These are phyloP conservation scores for Musa beccarii DNA, from an alignment of 176 grass and related monocot species.

Conservation along the genomic window DNA sequence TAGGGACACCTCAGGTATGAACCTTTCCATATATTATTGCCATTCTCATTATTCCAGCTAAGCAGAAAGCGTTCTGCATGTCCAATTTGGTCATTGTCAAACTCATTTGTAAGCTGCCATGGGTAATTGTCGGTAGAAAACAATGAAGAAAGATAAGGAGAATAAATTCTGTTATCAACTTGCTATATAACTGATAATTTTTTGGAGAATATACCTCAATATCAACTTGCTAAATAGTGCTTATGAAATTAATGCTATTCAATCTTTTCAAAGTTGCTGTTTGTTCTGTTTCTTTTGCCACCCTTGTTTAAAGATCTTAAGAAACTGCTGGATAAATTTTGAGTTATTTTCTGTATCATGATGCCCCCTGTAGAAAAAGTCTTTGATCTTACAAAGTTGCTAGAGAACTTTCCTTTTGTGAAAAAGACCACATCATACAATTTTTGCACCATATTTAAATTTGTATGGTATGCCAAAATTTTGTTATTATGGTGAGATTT, in stretches of 20 bases:
- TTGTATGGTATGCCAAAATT: too few relatives aligned
- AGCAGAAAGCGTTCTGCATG: neutral
- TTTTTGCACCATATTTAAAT: too few relatives aligned
- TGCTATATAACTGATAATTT: neutral
- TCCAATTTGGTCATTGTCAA: neutral
- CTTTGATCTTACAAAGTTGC: neutral
- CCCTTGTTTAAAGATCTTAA: neutral
- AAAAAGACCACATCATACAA: too few relatives aligned
- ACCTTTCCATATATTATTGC: conserved; percentile 10
- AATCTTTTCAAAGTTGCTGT: neutral
- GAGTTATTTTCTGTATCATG: neutral
- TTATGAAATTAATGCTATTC: neutral
- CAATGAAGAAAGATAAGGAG: neutral
- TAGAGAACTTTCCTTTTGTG: neutral
- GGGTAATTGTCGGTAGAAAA: neutral
- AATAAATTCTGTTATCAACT: neutral
- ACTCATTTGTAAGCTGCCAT: neutral
- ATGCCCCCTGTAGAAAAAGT: neutral
- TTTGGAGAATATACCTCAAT: neutral
- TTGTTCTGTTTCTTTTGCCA: neutral
- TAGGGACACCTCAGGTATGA: conserved; percentile 89
- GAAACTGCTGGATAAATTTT: neutral
- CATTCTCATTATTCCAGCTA: neutral
- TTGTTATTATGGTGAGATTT: neutral
- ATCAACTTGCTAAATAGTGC: neutral